Evolutionary conservation across 2,329 filamentous ascomycete species (phyloP).

Genomic region (Penicillium crustosum): DNA sequence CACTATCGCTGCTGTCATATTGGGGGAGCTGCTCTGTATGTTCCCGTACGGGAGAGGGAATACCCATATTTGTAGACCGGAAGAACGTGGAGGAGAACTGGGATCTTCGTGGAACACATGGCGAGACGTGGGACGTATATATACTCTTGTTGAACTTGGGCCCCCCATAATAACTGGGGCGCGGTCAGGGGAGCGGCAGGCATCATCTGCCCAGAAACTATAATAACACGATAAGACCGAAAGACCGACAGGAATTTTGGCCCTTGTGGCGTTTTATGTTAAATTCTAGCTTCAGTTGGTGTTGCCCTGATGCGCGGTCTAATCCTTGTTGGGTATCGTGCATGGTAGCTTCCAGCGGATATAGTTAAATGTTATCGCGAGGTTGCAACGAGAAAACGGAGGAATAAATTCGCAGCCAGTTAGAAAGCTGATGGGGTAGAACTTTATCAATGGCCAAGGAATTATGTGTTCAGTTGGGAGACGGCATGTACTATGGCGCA

Average conservation of each 20-base stretch:
- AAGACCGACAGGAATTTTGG: neutral
- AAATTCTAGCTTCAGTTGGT: neutral
- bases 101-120: neutral
- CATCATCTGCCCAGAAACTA: neutral
- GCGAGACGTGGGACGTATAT: neutral
- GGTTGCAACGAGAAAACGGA: neutral
- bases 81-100: neutral
- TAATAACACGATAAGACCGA: neutral
- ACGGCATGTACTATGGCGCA: constrained; percentile 3
- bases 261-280: neutral
- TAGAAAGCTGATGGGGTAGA: neutral
- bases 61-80: neutral
- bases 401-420: neutral
- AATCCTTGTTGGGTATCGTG: neutral
- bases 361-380: neutral
- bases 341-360: neutral
- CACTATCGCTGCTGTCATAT: constrained; percentile 2
- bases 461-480: neutral
- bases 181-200: neutral
- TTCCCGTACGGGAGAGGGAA: neutral
- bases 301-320: neutral
- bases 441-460: neutral
- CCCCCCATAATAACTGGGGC: neutral
- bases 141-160: neutral
- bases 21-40: neutral